phyloP scores from a whole-genome alignment of 1,139 yeast species.

The Debaryomyces coudertii region DNA sequence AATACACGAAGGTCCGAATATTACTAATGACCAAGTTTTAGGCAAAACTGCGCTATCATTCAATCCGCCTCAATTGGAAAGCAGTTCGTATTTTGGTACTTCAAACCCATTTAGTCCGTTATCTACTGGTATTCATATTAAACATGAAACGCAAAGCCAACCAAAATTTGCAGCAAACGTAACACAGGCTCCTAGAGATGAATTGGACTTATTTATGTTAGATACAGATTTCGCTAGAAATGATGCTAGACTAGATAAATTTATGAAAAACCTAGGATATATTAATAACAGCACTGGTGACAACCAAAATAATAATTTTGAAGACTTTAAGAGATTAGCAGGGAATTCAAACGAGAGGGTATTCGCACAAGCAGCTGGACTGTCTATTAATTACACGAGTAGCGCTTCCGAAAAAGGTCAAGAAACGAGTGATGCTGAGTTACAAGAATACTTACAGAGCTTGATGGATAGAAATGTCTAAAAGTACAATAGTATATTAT shows the following conservation, averaged over 20 bases:
- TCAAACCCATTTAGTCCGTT: background rate
- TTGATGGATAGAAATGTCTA: conserved; percentile 6
- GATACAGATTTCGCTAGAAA: conserved; percentile 17
- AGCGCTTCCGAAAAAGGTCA: background rate
- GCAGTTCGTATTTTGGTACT: background rate
- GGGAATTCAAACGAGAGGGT: background rate
- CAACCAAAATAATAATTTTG: conserved; percentile 1
- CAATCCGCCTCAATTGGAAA: conserved; percentile 1
- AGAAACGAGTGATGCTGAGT: conserved; percentile 12
- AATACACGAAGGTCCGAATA: background rate
- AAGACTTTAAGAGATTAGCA: conserved; percentile 5
- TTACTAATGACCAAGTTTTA: background rate
- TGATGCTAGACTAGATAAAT: conserved; percentile 16
- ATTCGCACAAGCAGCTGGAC: background rate
- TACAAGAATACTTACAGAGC: conserved; percentile 14
- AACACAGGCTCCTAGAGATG: conserved; percentile 12
- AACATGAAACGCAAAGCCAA: conserved; percentile 1
- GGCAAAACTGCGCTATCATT: background rate
- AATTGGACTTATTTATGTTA: conserved; percentile 17
- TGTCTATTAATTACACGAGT: background rate
- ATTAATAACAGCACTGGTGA: conserved; percentile 7
- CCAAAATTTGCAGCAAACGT: conserved; percentile 3
- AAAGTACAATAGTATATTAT: background rate
- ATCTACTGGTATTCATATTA: background rate
- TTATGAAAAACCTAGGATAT: conserved; percentile 19